Conservation (phyloP, 441 rosid species). For the Mallotus repandus region DNA sequence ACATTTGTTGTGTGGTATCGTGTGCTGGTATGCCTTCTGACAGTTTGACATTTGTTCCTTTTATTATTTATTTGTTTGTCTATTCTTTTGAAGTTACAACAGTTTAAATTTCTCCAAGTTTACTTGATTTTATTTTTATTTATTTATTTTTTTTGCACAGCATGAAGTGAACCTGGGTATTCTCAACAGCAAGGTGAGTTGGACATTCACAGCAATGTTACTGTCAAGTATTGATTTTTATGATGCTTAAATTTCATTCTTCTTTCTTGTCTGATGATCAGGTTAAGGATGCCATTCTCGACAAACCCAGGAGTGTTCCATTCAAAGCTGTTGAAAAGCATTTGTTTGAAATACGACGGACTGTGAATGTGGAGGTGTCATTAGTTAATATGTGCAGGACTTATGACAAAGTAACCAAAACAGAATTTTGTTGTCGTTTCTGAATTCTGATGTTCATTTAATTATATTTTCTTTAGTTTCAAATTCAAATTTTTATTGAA, state of each 20-base stretch:
- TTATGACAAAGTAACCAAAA: constrained; percentile 57
- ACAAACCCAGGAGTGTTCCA: constrained; percentile 41
- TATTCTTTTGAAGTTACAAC: neutral
- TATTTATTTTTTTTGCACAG: constrained; percentile 37
- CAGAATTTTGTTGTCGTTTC: constrained; percentile 4
- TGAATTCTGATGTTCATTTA: neutral
- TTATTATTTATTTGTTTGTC: too few species aligned
- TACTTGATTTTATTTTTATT: neutral
- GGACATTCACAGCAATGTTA: constrained; percentile 4
- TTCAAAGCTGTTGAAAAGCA: constrained; percentile 44
- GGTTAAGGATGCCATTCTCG: constrained; percentile 54
- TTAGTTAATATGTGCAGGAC: constrained; percentile 67
- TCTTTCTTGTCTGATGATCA: constrained; percentile 27
- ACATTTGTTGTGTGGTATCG: constrained; percentile 76
- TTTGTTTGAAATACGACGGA: constrained; percentile 45
- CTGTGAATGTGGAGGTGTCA: constrained; percentile 72
- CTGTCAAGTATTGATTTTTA: constrained; percentile 5
- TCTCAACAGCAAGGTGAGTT: constrained; percentile 61
- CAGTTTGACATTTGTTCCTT: too few species aligned
- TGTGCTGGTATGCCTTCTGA: constrained; percentile 50
- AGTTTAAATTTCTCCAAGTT: neutral
- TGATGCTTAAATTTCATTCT: neutral
- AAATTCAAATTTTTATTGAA: neutral
- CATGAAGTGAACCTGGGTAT: constrained; percentile 71
- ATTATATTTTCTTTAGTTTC: neutral